Evolutionary conservation across 345 rosid genomes (phyloP).

Genomic region (Citrus maxima): DNA sequence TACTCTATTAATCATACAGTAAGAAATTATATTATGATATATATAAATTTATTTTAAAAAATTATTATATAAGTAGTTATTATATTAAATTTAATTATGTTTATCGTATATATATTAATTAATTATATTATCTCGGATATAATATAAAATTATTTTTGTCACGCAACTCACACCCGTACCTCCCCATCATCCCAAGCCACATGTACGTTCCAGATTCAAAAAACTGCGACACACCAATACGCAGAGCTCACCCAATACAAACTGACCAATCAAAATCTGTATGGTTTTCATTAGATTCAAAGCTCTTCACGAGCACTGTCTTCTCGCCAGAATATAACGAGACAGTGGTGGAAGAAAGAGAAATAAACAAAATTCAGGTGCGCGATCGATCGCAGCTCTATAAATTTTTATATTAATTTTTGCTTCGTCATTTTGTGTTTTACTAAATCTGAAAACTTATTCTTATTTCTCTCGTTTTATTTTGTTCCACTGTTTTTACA

Average conservation of each 20-base stretch:
- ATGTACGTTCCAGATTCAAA: not conserved
- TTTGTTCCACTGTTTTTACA: not conserved
- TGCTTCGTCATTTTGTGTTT: not conserved
- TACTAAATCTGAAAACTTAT: not conserved
- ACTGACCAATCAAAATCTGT: conserved; percentile 2
- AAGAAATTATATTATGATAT: too few species aligned
- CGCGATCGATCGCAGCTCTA: not conserved
- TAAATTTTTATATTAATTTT: not conserved
- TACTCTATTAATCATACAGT: too few species aligned
- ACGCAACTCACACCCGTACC: too few species aligned
- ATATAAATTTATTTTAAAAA: too few species aligned
- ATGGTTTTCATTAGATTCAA: not conserved
- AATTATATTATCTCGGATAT: too few species aligned
- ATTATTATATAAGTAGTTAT: too few species aligned
- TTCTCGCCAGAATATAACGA: not conserved
- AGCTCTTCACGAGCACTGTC: not conserved
- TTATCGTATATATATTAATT: too few species aligned
- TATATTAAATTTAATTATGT: not conserved
- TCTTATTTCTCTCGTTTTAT: not conserved
- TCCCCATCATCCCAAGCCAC: not conserved
- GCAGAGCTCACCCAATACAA: not conserved
- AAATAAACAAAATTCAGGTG: not conserved
- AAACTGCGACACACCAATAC: not conserved
- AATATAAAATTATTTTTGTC: too few species aligned
- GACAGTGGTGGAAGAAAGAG: not conserved